Conservation (phyloP, 768 basidiomycete genomes). For the Termitomyces sp. region DNA sequence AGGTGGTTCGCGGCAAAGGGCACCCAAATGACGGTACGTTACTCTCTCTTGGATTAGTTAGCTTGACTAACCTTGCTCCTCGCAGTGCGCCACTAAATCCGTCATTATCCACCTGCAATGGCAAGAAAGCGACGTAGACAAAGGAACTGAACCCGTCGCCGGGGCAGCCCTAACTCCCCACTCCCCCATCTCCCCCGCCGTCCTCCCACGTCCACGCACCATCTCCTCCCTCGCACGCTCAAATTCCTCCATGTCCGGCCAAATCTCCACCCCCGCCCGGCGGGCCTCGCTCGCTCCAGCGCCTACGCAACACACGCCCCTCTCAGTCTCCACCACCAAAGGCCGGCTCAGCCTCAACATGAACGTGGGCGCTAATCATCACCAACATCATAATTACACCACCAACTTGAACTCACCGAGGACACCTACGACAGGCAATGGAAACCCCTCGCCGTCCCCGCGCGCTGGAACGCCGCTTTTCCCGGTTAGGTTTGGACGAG, state of each 20-base stretch:
- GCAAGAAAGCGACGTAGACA: constrained; percentile 62
- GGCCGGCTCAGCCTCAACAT: constrained; percentile 39
- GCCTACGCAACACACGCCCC: constrained; percentile 7
- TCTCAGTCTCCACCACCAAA: constrained; percentile 24
- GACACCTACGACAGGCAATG: background rate
- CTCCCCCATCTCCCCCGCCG: constrained; percentile 21
- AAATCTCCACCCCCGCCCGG: constrained; percentile 37
- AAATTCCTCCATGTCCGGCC: constrained; percentile 36
- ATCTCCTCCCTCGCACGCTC: constrained; percentile 56
- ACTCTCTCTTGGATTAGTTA: background rate
- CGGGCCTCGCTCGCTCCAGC: constrained; percentile 33
- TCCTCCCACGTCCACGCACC: constrained; percentile 40
- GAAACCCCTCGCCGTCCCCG: constrained; percentile 39
- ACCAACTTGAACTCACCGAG: background rate
- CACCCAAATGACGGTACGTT: constrained; percentile 42
- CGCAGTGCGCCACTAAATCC: constrained; percentile 84
- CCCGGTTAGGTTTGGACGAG: constrained; percentile 32
- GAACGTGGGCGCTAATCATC: constrained; percentile 39
- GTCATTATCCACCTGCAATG: constrained; percentile 84
- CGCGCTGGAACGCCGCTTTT: constrained; percentile 41
- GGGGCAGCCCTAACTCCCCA: constrained; percentile 13
- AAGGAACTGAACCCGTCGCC: constrained; percentile 17
- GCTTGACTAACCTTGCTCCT: background rate
- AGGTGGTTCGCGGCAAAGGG: constrained; percentile 93
- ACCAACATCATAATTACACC: background rate